Percentiles rank a stretch among this genome's conserved stretches.
Conservation (phyloP, 2,329 filamentous ascomycete genomes). For the Sporothrix dimorphospora region DNA sequence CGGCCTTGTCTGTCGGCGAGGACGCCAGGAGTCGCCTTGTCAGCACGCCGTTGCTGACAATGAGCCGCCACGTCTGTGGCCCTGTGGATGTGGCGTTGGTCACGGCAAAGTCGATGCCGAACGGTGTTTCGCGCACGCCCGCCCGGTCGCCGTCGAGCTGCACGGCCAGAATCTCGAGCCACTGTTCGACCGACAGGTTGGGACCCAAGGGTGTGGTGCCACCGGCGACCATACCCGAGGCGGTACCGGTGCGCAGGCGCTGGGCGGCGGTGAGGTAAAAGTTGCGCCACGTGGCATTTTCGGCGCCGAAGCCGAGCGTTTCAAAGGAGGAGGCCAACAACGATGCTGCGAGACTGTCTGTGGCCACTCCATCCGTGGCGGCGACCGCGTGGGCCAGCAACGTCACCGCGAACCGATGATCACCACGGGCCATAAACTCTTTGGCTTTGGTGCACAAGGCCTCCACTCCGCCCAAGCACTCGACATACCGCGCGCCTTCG, state of each 20-base stretch:
- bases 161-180: conserved; percentile 15
- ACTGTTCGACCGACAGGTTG: conserved; percentile 20
- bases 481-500: conserved; percentile 22
- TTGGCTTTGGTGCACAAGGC: conserved; percentile 12
- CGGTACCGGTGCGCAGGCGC: conserved; percentile 22
- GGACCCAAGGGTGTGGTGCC: neutral
- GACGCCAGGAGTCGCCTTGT: neutral
- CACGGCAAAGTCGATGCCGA: conserved; percentile 1
- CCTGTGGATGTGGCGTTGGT: neutral
- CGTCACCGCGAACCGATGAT: conserved; percentile 26
- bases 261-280: conserved; percentile 25
- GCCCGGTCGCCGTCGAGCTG: conserved; percentile 13
- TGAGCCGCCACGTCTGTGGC: conserved; percentile 7
- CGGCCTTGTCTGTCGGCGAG: neutral
- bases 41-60: conserved; percentile 22
- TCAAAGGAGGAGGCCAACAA: conserved; percentile 2
- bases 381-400: conserved; percentile 22
- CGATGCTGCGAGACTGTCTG: neutral
- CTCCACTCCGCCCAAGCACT: conserved; percentile 17
- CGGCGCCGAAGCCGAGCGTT: conserved; percentile 22
- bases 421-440: conserved; percentile 14
- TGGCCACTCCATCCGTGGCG: neutral
- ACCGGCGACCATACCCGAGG: conserved; percentile 1
- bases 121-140: neutral
- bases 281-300: conserved; percentile 28